These are phyloP conservation scores for Podospora pseudocomata DNA, from an alignment of 495 filamentous ascomycete species.

Conservation along the genomic window DNA sequence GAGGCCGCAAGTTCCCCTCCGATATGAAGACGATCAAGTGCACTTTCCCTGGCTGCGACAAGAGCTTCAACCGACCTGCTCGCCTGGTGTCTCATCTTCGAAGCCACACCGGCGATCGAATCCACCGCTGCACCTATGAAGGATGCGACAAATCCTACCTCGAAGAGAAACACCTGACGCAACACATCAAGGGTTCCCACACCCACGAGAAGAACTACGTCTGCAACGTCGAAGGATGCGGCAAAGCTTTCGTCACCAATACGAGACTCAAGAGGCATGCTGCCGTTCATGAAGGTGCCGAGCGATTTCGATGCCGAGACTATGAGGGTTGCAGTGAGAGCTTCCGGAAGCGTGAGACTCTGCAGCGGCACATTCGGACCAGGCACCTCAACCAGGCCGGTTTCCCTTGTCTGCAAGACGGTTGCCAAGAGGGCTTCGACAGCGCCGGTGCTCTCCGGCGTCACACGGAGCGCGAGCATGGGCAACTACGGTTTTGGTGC, in stretches of 20 bases:
- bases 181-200: conserved; percentile 80
- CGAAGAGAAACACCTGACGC: conserved; percentile 73
- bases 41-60: conserved; percentile 63
- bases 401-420: conserved; percentile 62
- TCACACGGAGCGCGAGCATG: conserved; percentile 69
- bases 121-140: conserved; percentile 62
- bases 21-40: conserved; percentile 72
- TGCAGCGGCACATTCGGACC: conserved; percentile 73
- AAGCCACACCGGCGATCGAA: conserved; percentile 75
- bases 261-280: conserved; percentile 68
- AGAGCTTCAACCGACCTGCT: conserved; percentile 84
- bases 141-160: conserved; percentile 79
- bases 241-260: conserved; percentile 72
- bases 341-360: conserved; percentile 85
- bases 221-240: conserved; percentile 68
- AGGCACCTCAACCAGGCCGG: conserved; percentile 67
- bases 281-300: conserved; percentile 62
- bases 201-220: conserved; percentile 64
- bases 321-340: conserved; percentile 69
- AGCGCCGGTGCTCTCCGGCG: conserved; percentile 61
- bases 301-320: conserved; percentile 68
- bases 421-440: conserved; percentile 70
- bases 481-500: conserved; percentile 66
- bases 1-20: conserved; percentile 58
- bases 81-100: conserved; percentile 72